These are phyloP conservation scores for Lasiosphaeria ovina DNA, from an alignment of 495 filamentous ascomycete species.

Conservation along the genomic window DNA sequence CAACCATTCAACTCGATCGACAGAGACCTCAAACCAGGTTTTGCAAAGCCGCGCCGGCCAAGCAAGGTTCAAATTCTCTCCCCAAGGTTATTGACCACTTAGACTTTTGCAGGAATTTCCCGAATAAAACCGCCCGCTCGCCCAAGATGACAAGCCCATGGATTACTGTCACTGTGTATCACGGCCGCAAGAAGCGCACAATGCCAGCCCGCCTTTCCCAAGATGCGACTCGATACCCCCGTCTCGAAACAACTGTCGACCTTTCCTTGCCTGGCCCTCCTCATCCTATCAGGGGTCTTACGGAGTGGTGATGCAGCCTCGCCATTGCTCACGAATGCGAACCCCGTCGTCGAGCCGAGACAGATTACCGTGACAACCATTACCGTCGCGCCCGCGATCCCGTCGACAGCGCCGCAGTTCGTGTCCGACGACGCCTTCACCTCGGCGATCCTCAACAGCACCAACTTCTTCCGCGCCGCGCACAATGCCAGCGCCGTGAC, in stretches of 20 bases:
- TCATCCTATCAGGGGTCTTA: not conserved
- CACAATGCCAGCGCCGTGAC: conserved; percentile 60
- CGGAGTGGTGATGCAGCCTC: not conserved
- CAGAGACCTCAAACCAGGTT: conserved; percentile 16
- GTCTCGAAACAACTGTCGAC: not conserved
- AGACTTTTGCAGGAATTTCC: conserved; percentile 1
- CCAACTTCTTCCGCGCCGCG: conserved; percentile 63
- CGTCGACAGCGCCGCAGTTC: conserved; percentile 44
- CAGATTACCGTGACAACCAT: conserved; percentile 18
- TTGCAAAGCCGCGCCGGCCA: not conserved
- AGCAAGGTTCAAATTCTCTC: not conserved
- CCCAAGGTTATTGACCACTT: not conserved
- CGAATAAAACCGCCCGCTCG: not conserved
- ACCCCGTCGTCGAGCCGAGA: not conserved
- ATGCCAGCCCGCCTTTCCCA: not conserved
- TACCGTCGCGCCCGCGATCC: conserved; percentile 29
- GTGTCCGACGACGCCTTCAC: conserved; percentile 50
- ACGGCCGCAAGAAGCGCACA: not conserved
- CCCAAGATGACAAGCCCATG: not conserved
- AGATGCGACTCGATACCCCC: not conserved
- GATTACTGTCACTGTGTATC: not conserved
- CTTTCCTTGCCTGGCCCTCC: not conserved
- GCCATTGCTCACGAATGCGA: not conserved
- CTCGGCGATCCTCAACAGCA: conserved; percentile 59
- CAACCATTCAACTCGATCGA: conserved; percentile 11